Evolutionary conservation across 164 flowering plant species (phyloP).

Genomic region (Magnolia changhungtana): DNA sequence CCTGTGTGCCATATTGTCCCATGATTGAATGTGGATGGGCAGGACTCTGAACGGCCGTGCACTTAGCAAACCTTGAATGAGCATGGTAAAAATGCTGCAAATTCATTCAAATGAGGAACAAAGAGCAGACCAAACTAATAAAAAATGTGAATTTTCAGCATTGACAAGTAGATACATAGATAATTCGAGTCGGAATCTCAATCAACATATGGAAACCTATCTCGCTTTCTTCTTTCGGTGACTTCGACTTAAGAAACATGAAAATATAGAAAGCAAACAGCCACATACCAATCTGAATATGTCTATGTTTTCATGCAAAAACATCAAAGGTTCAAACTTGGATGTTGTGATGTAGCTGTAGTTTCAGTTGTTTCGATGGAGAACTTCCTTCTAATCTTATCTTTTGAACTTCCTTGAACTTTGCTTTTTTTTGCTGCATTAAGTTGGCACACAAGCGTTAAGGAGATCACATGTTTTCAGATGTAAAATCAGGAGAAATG

Average conservation of each 20-base stretch:
- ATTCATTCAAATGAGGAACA: too few species aligned
- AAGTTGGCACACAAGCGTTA: background rate
- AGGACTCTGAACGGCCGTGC: too few species aligned
- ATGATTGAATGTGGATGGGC: too few species aligned
- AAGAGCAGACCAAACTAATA: too few species aligned
- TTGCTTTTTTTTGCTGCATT: conserved; percentile 9
- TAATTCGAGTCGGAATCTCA: too few species aligned
- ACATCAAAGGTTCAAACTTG: background rate
- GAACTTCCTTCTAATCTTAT: background rate
- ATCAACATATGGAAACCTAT: background rate
- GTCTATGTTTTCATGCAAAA: background rate
- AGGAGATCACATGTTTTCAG: background rate
- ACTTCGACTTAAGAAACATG: too few species aligned
- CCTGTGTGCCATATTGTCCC: too few species aligned
- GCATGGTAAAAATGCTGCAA: too few species aligned
- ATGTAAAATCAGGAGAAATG: background rate
- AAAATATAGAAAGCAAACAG: background rate
- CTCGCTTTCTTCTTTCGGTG: background rate
- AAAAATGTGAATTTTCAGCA: too few species aligned
- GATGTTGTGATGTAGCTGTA: background rate
- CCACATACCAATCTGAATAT: background rate
- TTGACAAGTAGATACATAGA: too few species aligned
- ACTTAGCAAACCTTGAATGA: too few species aligned
- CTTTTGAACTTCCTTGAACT: conserved; percentile 13
- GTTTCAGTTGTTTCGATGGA: too few species aligned